phyloP scores from a whole-genome alignment of 371 early-diverging fungal genomes.

The Mortierella sp. region DNA sequence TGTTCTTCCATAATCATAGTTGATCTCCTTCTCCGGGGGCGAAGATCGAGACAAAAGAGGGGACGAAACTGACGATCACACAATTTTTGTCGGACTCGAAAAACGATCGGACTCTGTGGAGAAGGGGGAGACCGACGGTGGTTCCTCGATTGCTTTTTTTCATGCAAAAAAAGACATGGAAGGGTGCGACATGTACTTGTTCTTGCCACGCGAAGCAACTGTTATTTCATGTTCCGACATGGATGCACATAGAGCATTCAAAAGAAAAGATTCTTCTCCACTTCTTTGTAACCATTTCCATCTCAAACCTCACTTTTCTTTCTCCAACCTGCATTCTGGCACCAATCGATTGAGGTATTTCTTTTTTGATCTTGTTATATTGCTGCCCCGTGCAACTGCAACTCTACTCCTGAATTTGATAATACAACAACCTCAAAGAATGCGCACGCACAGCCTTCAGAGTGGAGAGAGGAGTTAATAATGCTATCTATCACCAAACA shows the following conservation, averaged over 20 bases:
- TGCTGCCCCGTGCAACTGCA: conserved; percentile 1
- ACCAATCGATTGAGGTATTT: background rate
- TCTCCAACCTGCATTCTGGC: background rate
- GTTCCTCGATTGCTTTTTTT: background rate
- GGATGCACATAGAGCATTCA: background rate
- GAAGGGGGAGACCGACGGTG: no score
- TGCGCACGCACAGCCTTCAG: conserved; percentile 3
- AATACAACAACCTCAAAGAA: background rate
- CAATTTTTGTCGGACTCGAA: no score
- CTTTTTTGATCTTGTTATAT: background rate
- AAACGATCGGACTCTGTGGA: no score
- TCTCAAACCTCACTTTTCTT: background rate
- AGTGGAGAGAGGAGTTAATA: background rate
- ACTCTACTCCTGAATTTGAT: background rate
- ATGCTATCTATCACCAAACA: background rate
- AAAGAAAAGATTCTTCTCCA: background rate
- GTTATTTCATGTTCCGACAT: background rate
- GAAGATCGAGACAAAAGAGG: no score
- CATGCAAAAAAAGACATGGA: no score
- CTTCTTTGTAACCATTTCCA: background rate
- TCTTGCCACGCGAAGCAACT: background rate
- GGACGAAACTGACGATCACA: no score
- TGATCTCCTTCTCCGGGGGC: no score
- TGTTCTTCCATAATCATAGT: no score
- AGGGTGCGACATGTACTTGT: background rate